Conservation (phyloP, 306 rosid genomes). For the Fagus crenata region DNA sequence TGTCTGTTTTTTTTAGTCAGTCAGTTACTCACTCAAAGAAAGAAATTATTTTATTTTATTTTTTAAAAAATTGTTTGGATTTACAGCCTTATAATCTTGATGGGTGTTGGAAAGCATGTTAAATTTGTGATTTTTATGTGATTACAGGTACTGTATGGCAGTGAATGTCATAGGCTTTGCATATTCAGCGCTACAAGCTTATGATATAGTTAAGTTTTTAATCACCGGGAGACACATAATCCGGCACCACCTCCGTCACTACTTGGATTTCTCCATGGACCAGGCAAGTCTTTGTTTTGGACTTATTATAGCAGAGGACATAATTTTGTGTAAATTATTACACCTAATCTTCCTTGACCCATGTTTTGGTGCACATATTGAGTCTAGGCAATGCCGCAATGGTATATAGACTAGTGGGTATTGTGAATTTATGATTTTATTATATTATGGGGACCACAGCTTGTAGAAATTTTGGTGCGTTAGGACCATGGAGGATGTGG, state of each 20-base stretch:
- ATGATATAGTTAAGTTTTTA: conserved; percentile 43
- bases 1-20: background rate
- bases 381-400: conserved; percentile 10
- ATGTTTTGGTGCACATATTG: conserved; percentile 9
- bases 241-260: conserved; percentile 37
- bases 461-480: background rate
- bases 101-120: background rate
- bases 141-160: conserved; percentile 57
- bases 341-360: conserved; percentile 28
- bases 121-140: background rate
- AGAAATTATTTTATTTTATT: too few species aligned
- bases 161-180: conserved; percentile 64
- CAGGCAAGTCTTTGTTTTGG: conserved; percentile 54
- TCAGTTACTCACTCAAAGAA: background rate
- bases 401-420: conserved; percentile 16
- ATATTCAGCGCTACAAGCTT: conserved; percentile 63
- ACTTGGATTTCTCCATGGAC: conserved; percentile 65
- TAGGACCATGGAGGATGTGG: background rate
- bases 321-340: background rate
- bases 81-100: background rate
- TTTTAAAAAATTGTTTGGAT: background rate
- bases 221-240: conserved; percentile 44
- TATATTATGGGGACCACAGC: conserved; percentile 31
- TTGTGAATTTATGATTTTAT: conserved; percentile 1
- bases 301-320: background rate